Evolutionary conservation across 2,329 filamentous ascomycete genomes (phyloP).

Genomic region (Aspergillus uvarum): DNA sequence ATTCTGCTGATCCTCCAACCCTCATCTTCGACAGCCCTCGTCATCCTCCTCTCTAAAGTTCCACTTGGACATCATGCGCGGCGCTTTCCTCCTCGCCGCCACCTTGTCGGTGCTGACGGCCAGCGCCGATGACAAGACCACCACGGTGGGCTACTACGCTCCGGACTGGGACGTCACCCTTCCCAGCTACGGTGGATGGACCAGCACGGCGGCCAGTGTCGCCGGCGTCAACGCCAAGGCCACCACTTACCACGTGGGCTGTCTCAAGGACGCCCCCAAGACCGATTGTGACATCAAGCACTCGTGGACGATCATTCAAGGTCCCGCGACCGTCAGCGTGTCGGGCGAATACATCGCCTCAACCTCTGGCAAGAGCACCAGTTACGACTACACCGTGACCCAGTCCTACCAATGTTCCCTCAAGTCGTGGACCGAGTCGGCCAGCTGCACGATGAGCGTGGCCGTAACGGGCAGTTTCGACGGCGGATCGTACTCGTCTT

Average conservation of each 20-base stretch:
- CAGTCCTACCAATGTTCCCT: constrained; percentile 19
- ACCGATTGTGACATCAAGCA: constrained; percentile 20
- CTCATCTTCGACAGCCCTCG: too few species aligned
- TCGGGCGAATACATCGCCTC: constrained; percentile 22
- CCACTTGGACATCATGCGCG: background rate
- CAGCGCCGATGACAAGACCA: constrained; percentile 8
- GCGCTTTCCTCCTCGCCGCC: background rate
- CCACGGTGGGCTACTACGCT: constrained; percentile 14
- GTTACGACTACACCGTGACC: constrained; percentile 22
- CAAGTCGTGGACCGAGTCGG: constrained; percentile 15
- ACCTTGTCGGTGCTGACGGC: background rate
- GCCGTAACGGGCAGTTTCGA: constrained; percentile 9
- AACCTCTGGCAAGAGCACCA: background rate
- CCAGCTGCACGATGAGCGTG: constrained; percentile 22
- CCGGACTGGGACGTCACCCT: constrained; percentile 10
- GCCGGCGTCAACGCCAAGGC: constrained; percentile 20
- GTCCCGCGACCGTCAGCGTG: constrained; percentile 21
- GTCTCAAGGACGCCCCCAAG: constrained; percentile 23
- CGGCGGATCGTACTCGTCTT: background rate
- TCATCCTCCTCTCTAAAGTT: background rate
- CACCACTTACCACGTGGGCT: constrained; percentile 26
- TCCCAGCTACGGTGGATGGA: constrained; percentile 9
- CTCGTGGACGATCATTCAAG: constrained; percentile 28
- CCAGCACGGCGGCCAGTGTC: constrained; percentile 25
- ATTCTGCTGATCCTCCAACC: too few species aligned